Evolutionary conservation across 352 stramenopile genomes (phyloP).

Genomic region (Phytophthora cryptogea): DNA sequence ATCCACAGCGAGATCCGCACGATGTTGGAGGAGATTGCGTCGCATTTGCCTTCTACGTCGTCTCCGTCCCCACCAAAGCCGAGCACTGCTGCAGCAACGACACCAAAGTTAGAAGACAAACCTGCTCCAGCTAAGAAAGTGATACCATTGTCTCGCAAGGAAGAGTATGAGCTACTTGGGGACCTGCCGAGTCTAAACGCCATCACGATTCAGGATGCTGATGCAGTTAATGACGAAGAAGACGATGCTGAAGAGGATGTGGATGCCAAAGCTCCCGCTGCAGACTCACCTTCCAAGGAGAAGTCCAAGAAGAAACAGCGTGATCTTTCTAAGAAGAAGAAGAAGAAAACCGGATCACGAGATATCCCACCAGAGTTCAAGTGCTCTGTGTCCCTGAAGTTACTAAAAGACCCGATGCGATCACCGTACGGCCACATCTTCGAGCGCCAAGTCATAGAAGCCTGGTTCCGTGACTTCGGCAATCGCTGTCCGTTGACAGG

Average conservation of each 20-base stretch:
- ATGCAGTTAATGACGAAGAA: slow-evolving; percentile 31
- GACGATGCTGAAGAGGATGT: slow-evolving; percentile 34
- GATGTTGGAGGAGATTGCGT: slow-evolving; percentile 77
- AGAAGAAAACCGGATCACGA: slow-evolving; percentile 31
- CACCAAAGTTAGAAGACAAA: slow-evolving; percentile 43
- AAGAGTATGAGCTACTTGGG: slow-evolving; percentile 79
- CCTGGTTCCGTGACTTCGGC: slow-evolving; percentile 83
- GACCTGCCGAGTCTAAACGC: slow-evolving; percentile 69
- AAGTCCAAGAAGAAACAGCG: slow-evolving; percentile 31
- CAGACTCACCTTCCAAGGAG: slow-evolving; percentile 23
- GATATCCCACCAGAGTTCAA: slow-evolving; percentile 65
- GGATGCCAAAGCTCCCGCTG: slow-evolving; percentile 30
- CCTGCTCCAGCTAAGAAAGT: slow-evolving; percentile 37
- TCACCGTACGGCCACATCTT: slow-evolving; percentile 82
- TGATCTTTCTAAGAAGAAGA: slow-evolving; percentile 42
- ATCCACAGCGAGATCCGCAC: slow-evolving; percentile 78
- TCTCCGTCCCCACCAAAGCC: slow-evolving; percentile 25
- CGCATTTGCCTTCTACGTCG: slow-evolving; percentile 33
- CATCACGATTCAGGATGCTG: slow-evolving; percentile 67
- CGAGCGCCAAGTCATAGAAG: slow-evolving; percentile 76
- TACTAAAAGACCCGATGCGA: slow-evolving; percentile 69
- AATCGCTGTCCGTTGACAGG: slow-evolving; percentile 80
- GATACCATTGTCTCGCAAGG: slow-evolving; percentile 66
- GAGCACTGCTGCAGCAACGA: slow-evolving; percentile 9
- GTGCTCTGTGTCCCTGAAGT: slow-evolving; percentile 74